Evolutionary conservation across 148 eudicot species (phyloP), one percentile per base, ranked within the genome.

Genomic region (Silene conica): DNA sequence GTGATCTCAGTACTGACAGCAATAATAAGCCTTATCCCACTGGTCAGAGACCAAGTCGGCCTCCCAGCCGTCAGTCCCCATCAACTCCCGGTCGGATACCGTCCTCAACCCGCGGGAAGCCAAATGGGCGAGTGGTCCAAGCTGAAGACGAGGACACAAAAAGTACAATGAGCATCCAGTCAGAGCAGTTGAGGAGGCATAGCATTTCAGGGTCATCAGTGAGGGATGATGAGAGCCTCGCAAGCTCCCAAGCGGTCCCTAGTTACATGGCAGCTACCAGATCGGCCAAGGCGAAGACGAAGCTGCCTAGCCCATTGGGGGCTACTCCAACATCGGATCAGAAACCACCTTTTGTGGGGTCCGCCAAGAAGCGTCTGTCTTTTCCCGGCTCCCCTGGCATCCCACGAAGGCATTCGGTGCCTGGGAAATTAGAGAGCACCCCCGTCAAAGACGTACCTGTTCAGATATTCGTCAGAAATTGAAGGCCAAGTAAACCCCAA

Each of bases 171-270:
- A 86, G 93, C 59, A 69, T 72, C 13, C 89, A 83, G 63, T 85
- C 93, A 12, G 88, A 92, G 26, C 34, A 76, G 38, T 73, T 62
- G 71, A 72, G 90, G 78, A 86, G 98, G 89, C 96, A 92, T 69
- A 95, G 92, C 83, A 79, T 88, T 66, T 88, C 89, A 0, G 91
- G 93, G n/a, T 89, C 96, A 22, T 87, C 96, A 0, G 85, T 82
- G 64, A 80, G 92, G 74, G 96, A 91, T 14, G 89, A 85, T 20
- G 94, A 95, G 76, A 95, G 97, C 87, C 85, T 84, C 2, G 87
- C 82, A 0, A 87, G 88, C 80, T 85, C 87, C 1, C 85, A 87
- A 2, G 62, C 87, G 0, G 74, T 83, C 71, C 90, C 91, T 0
- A 85, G 87, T 69, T 87, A 88, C 83, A 87, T 88, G 93, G 86